These are phyloP conservation scores for Aspergillus fumigatiaffinis DNA, from an alignment of 2,329 filamentous ascomycete species.

Conservation along the genomic window DNA sequence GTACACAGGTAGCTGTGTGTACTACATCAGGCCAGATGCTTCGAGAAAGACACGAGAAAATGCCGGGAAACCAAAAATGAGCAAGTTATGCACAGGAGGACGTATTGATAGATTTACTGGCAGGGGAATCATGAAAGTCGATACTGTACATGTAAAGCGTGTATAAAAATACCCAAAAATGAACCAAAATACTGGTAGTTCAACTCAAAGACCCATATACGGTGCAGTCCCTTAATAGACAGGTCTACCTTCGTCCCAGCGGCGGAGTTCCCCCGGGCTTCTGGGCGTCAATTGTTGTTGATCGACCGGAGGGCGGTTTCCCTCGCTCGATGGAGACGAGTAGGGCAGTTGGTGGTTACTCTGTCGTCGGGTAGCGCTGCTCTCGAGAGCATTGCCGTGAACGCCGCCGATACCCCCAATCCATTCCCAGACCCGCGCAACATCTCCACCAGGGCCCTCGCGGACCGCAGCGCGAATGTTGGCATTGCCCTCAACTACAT, in stretches of 20 bases:
- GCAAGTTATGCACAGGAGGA: background rate
- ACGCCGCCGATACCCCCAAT: slow-evolving; percentile 56
- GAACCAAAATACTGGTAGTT: background rate
- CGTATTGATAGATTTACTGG: slow-evolving; percentile 1
- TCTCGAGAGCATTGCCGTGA: slow-evolving; percentile 31
- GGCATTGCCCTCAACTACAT: slow-evolving; percentile 86
- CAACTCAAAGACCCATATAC: background rate
- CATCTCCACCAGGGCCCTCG: slow-evolving; percentile 53
- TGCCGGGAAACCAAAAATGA: slow-evolving; percentile 3
- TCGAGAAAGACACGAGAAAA: slow-evolving; percentile 5
- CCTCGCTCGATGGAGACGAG: slow-evolving; percentile 21
- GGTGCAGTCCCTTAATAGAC: slow-evolving; percentile 30
- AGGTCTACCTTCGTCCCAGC: slow-evolving; percentile 42
- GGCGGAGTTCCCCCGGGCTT: slow-evolving; percentile 26
- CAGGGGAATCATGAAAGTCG: background rate
- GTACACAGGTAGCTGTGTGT: background rate
- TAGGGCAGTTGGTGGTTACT: slow-evolving; percentile 22
- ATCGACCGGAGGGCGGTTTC: slow-evolving; percentile 13
- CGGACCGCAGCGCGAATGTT: slow-evolving; percentile 80
- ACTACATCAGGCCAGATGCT: background rate
- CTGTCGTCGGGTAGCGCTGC: slow-evolving; percentile 18
- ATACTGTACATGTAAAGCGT: background rate
- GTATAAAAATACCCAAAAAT: background rate
- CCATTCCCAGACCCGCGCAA: slow-evolving; percentile 66
- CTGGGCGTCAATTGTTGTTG: slow-evolving; percentile 15